Conservation (phyloP, 345 rosid genomes). For the Viola odorata region DNA sequence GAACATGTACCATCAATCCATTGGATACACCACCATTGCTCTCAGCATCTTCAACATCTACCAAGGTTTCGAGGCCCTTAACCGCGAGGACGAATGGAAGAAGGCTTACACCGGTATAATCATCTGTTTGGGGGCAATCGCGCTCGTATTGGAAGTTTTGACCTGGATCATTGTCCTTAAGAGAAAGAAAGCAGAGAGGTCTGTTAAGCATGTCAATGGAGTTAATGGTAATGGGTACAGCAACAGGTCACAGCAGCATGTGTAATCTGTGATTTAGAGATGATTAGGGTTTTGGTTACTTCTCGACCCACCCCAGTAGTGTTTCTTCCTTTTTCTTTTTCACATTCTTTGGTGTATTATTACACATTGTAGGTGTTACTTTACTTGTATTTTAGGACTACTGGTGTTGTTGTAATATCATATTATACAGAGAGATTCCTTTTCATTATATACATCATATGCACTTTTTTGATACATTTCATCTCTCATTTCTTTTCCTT, state of each 20-base stretch:
- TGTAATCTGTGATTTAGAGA: slow-evolving; percentile 2
- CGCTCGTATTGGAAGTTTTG: slow-evolving; percentile 48
- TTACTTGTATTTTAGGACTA: background rate
- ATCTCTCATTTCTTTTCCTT: too few relatives aligned
- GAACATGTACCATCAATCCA: slow-evolving; percentile 78
- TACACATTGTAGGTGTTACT: background rate
- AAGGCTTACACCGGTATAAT: slow-evolving; percentile 47
- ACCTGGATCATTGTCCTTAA: slow-evolving; percentile 71
- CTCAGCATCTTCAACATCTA: slow-evolving; percentile 60
- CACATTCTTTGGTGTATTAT: background rate
- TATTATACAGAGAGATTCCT: background rate
- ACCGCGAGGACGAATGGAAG: slow-evolving; percentile 55
- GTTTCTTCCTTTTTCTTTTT: background rate
- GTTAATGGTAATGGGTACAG: slow-evolving; percentile 28
- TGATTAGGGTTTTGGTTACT: background rate
- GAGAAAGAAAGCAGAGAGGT: slow-evolving; percentile 37
- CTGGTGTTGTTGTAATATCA: background rate
- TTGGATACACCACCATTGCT: slow-evolving; percentile 60
- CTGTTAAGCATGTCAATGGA: slow-evolving; percentile 34
- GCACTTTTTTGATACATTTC: too few relatives aligned
- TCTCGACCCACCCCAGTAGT: background rate
- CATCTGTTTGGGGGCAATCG: slow-evolving; percentile 43
- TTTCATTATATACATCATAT: too few relatives aligned
- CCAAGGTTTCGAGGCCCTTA: slow-evolving; percentile 60
- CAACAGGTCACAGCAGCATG: slow-evolving; percentile 5